Base-by-base conservation (phyloP, 352 stramenopile species). In the Phytophthora sojae region DNA sequence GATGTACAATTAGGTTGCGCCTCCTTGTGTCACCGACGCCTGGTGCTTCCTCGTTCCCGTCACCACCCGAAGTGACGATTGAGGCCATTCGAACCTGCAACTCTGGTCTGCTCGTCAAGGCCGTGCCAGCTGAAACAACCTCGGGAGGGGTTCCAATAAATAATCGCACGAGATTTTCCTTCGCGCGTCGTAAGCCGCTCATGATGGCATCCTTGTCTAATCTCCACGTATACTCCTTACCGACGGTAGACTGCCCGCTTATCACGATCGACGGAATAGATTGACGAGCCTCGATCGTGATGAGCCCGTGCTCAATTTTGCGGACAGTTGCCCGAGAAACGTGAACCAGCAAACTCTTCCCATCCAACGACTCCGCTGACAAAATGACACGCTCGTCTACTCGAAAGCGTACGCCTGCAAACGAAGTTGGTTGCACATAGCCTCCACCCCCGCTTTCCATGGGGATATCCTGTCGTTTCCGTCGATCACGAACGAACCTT, bases 201-300 rank as follows among this genome's bases (percentile, higher is more conserved):
- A 83, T 73, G 15, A 93, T 88, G 14, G 75, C 52, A 29, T 96
- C 82, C 73, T 92, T 91, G 67, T 96, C 89, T n/a, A 96, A 54
- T 52, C 89, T 81, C 82, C 85, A 96, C 2, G 76, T 85, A 57
- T 85, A 94, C 15, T 83, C 49, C 25, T 77, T 78, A 0, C 89
- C 89, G 12, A 96, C 86, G 7, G 75, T 62, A 15, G 89, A 95
- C 47, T 81, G 42, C 0, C 89, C 89, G 11, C 57, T 76, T 19
- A 59, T 71, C n/a, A 96, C 76, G 8, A 92, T 82, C 9, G 67
- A 76, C 19, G 89, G 86, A 30, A 96, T 86, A 7, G 60, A 64
- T 69, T 93, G 86, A 17, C 83, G 81, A 2, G 83, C 69, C 42
- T 91, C 80, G 1, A 96, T 59, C 4, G 73, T 77, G 32, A 96